Evolutionary conservation across 306 rosid species (phyloP), one percentile per base, ranked within the genome.

Genomic region (Medicago arabica): DNA sequence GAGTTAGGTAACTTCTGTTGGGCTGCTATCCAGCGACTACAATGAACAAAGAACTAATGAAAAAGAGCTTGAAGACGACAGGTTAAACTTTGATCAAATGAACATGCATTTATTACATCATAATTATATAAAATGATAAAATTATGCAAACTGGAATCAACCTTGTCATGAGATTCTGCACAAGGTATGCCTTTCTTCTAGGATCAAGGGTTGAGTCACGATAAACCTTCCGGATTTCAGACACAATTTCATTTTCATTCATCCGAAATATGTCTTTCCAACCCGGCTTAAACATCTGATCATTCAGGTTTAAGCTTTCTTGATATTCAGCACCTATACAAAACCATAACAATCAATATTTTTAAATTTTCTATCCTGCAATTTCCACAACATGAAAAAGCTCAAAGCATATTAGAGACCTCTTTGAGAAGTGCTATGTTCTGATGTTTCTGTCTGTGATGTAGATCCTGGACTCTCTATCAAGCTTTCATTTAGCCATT

Each of bases 201-300:
- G 99, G 99, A 88, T 96, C 99, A 80, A 96, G 99, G 72, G 98
- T 87, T 13, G 81, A 88, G 63, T 96, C 99, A 57, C 88, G 93
- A 85, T 96, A 92, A 66, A 96, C 99, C 86, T 96, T 92, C 82
- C 99, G 87, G 79, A 92, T 92, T 88, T 96, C 99, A 70, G 98
- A 87, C 79, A 92, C 99, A 65, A 96, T 93, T 81, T 96, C 99
- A 90, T 85, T 90, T 85, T 96, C 93, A 75, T 96, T 96, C 99
- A 96, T 96, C 60, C 99, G 97, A 73, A 96, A 96, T 82, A 96
- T 96, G 86, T 96, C 99, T 84, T 96, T 96, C 99, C 99, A 96
- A 66, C 99, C 99, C 46, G 99, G 99, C 87, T 87, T 96, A 87
- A 96, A 96, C 99, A 90, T 96, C 88, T 90, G 97, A 78, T 90